These are phyloP conservation scores for Populus ilicifolia DNA, from an alignment of 345 rosid genomes.

Conservation along the genomic window DNA sequence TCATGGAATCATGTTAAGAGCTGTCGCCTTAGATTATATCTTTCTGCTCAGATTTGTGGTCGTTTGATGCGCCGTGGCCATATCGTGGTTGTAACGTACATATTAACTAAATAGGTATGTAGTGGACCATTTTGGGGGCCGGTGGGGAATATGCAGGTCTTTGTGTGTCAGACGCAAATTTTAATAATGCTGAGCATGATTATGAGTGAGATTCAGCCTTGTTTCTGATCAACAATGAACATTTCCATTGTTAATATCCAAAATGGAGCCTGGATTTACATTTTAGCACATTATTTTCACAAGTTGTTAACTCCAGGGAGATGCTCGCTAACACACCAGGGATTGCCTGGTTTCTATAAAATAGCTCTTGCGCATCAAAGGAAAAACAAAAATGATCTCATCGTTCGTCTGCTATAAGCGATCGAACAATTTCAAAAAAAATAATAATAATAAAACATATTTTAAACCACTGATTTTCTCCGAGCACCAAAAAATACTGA, in stretches of 20 bases:
- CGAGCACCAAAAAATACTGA: neutral
- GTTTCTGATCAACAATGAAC: neutral
- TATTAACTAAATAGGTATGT: conserved; percentile 8
- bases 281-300: neutral
- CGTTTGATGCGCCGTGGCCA: conserved; percentile 12
- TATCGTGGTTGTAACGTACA: conserved; percentile 21
- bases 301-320: neutral
- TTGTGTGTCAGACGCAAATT: neutral
- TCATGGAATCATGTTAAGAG: conserved; percentile 16
- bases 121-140: conserved; percentile 8
- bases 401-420: neutral
- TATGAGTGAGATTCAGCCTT: neutral
- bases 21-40: conserved; percentile 7
- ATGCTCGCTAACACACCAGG: too few relatives aligned
- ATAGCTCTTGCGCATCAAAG: neutral
- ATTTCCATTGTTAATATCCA: neutral
- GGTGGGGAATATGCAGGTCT: neutral
- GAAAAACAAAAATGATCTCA: neutral
- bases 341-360: neutral
- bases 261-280: neutral
- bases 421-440: neutral
- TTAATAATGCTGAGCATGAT: too few relatives aligned
- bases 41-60: conserved; percentile 12
- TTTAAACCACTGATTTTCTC: neutral
- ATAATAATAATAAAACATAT: too few relatives aligned